Percentiles rank a stretch among this genome's conserved stretches.
Evolutionary conservation across 208 protist species (phyloP).

Genomic region (Trypanosoma lewisi): DNA sequence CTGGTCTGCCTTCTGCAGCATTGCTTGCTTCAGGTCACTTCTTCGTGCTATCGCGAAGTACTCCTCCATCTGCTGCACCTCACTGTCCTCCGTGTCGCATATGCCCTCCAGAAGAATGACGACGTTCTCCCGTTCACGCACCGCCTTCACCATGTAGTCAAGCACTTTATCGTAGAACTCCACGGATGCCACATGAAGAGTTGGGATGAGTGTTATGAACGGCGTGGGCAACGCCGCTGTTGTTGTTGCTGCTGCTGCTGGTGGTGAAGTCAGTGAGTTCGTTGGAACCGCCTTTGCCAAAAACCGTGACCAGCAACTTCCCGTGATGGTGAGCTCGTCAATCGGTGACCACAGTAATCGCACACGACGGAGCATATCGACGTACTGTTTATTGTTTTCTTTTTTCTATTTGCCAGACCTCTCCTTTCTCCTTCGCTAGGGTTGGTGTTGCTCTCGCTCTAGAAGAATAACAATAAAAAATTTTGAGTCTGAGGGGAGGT

Average conservation of each 20-base stretch:
- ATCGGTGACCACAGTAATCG: slow-evolving; percentile 46
- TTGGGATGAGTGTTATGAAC: slow-evolving; percentile 82
- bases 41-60: slow-evolving; percentile 66
- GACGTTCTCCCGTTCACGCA: slow-evolving; percentile 50
- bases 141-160: slow-evolving; percentile 80
- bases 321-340: slow-evolving; percentile 76
- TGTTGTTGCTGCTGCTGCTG: slow-evolving; percentile 15
- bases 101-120: slow-evolving; percentile 88
- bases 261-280: slow-evolving; percentile 35
- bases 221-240: slow-evolving; percentile 20
- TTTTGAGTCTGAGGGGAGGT: too few relatives aligned
- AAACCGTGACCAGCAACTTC: slow-evolving; percentile 82
- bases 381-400: neutral
- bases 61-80: slow-evolving; percentile 77
- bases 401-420: neutral
- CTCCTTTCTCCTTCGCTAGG: neutral
- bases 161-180: slow-evolving; percentile 85
- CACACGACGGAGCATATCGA: slow-evolving; percentile 34
- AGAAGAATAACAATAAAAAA: too few relatives aligned
- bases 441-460: neutral
- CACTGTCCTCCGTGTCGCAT: slow-evolving; percentile 74
- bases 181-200: slow-evolving; percentile 80
- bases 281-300: slow-evolving; percentile 42
- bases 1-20: slow-evolving; percentile 67
- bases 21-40: slow-evolving; percentile 40